A percentile compares a stretch with the other conserved stretches of the same genome.
Evolutionary conservation across 768 basidiomycete genomes (phyloP).

Genomic region (Suillus bovinus): DNA sequence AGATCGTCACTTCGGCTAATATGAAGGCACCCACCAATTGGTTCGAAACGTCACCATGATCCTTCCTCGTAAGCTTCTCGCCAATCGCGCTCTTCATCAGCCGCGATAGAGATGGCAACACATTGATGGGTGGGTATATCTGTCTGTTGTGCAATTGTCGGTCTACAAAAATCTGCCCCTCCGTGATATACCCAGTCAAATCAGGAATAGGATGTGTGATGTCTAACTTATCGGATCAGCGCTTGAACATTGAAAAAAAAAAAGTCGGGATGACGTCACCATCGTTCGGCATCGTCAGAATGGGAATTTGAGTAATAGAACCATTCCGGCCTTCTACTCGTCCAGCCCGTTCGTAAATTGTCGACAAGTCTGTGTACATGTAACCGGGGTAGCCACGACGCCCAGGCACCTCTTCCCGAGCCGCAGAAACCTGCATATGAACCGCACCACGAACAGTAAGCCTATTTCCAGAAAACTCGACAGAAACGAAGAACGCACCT

Average conservation of each 20-base stretch:
- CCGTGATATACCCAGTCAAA: constrained; percentile 98
- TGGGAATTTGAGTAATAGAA: constrained; percentile 99
- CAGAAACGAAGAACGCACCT: constrained; percentile 49
- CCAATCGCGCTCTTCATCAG: constrained; percentile 99
- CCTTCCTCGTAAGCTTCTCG: constrained; percentile 94
- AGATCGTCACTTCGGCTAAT: constrained; percentile 12
- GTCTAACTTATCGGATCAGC: constrained; percentile 52
- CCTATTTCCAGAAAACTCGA: constrained; percentile 2
- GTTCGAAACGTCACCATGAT: constrained; percentile 99
- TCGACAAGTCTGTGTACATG: constrained; percentile 99
- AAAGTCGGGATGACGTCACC: constrained; percentile 50
- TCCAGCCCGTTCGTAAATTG: constrained; percentile 99
- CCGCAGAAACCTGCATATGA: constrained; percentile 74
- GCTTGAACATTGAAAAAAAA: constrained; percentile 16
- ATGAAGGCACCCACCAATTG: constrained; percentile 67
- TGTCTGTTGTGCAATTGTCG: constrained; percentile 95
- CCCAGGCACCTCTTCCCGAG: constrained; percentile 98
- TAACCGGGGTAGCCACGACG: constrained; percentile 98
- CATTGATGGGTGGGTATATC: constrained; percentile 99
- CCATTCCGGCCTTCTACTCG: constrained; percentile 98
- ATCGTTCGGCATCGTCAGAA: constrained; percentile 99
- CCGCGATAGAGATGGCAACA: constrained; percentile 96
- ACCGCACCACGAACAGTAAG: constrained; percentile 12
- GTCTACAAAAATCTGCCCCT: constrained; percentile 99
- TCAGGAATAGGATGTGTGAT: constrained; percentile 99